Evolutionary conservation across 108 stramenopile species (phyloP).

Genomic region (Schizochytrium sp.): DNA sequence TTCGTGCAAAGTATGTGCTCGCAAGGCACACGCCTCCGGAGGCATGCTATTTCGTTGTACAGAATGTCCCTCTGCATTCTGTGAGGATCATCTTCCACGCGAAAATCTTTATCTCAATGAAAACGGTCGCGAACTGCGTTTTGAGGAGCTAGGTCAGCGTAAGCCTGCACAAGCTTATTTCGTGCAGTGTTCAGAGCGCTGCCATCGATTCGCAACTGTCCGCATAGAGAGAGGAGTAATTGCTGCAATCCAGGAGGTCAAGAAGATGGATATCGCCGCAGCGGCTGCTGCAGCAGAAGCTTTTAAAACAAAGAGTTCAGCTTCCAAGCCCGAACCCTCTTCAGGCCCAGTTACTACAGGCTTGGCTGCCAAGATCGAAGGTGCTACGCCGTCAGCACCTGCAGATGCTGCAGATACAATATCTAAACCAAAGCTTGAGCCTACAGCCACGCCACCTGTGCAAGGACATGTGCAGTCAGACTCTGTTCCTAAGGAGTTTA

Average conservation of each 20-base stretch:
- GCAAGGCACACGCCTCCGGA: slow-evolving; percentile 21
- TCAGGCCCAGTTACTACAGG: no score
- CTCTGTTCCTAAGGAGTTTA: no score
- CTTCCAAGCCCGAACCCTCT: no score
- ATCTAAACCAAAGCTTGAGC: no score
- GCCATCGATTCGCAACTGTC: neutral
- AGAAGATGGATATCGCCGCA: slow-evolving; percentile 15
- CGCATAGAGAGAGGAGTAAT: neutral
- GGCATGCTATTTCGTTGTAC: slow-evolving; percentile 29
- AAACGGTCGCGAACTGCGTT: neutral
- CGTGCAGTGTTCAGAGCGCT: neutral
- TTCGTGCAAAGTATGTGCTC: slow-evolving; percentile 11
- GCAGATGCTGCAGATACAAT: no score
- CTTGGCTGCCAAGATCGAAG: no score
- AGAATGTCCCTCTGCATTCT: slow-evolving; percentile 2
- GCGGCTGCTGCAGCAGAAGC: neutral
- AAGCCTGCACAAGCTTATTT: neutral
- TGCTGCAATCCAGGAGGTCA: neutral
- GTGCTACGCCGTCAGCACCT: no score
- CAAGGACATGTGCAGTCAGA: no score
- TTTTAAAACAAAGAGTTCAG: no score
- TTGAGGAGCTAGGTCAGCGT: neutral
- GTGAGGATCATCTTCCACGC: neutral
- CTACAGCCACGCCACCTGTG: no score
- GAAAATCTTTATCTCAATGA: slow-evolving; percentile 24